Evolutionary conservation across 2,329 filamentous ascomycete genomes (phyloP), one percentile per base, ranked within the genome.

Genomic region (Diaporthe sp.): DNA sequence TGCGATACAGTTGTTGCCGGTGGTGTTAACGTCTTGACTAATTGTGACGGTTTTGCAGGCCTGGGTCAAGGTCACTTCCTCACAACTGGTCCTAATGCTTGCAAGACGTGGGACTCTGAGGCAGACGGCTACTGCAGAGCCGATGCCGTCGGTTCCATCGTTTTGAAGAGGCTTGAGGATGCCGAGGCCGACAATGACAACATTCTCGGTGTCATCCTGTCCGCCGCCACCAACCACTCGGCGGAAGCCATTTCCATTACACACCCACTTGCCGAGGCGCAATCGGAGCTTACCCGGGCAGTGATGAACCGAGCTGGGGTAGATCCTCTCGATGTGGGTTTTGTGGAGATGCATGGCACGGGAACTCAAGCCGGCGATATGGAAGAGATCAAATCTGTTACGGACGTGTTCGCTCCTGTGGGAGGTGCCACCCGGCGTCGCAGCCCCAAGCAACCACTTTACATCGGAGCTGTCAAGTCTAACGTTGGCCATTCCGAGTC

Each of bases 211-310:
- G 90, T 92, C 77, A 91, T 94, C 71, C 84, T 90, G 0, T 90
- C 87, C 1, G 89, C 91, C 0, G 88, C 87, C 0, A 94, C 93
- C 57, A 95, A 95, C 81, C 93, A 95, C 80, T 94, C 92, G 0
- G 91, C 91, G 1, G 90, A 94, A 78, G 88, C 93, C 10, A 87
- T 91, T 1, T 94, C 92, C 0, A 95, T 96, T 76, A 95, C 94
- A 0, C 90, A 91, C 44, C 94, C 94, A 0, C 92, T 94, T 77
- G 90, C 87, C 4, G 90, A 87, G 39, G 88, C 90, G 0, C 94
- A 95, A 78, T 86, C 90, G 49, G 87, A 87, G 75, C 84, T 94
- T 4, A 94, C 90, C 82, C 88, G 86, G 77, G 88, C 87, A 71
- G 87, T 92, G 49, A 85, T 91, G 44, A 88, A 88, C 58, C 87